Base-by-base conservation (phyloP, 148 eudicot species). In the Camellia sinensis region DNA sequence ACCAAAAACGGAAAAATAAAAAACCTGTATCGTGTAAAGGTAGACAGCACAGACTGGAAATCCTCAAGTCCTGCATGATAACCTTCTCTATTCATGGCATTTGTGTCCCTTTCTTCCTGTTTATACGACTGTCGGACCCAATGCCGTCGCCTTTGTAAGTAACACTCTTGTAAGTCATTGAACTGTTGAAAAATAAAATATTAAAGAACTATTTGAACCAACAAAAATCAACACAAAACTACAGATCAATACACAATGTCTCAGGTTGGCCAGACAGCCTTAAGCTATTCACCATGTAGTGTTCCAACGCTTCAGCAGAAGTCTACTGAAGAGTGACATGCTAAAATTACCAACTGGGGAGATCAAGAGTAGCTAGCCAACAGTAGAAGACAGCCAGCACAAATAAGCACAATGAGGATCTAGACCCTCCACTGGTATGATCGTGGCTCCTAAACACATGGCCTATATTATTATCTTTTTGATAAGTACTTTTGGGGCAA, bases 101-200 rank as follows among this genome's bases (percentile, higher is more conserved):
- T 83, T 62, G 62, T 54, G 53, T 84, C 83, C 82, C 78, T 77
- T 68, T 76, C 85, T 83, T 79, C 87, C 68, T 81, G 76, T 43
- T 77, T 82, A 41, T 75, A 77, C 41, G 79, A 50, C 69, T 82
- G 82, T 69, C 77, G 87, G 21, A 84, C 90, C 88, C 89, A 77
- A 46, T 88, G 83, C 48, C 93, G 87, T 63, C 94, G 87, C 82
- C 89, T 93, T 89, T 88, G 91, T 85, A 95, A 78, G 86, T 93
- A 95, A 79, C 91, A 93, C 69, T 93, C 93, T 89, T 91, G 97
- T 79, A 95, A 87, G 77, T 95, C 96, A 87, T 85, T 87, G 77
- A 95, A 93, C 98, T 93, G 89, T 68, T 57, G 46, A 53, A 61
- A 77, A 10, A 62, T 4, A 41, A 72, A 46, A 67, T 17, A 67